Conservation (phyloP, 2,329 filamentous ascomycete genomes). For the Aaosphaeria arxii region DNA sequence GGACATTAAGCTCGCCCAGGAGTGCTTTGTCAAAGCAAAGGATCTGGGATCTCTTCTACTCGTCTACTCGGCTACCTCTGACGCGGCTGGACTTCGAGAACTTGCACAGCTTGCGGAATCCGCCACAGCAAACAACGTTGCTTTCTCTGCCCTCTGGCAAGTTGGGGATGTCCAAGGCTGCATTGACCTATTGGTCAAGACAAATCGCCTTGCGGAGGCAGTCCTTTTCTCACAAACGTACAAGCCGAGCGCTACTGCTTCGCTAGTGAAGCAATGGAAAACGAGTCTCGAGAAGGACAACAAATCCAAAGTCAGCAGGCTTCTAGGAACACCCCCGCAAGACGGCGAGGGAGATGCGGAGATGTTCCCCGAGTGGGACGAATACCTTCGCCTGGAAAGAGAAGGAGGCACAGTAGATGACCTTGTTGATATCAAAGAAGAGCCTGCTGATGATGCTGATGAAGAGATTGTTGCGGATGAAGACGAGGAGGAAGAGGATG, state of each 20-base stretch:
- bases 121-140: constrained; percentile 83
- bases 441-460: constrained; percentile 27
- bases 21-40: constrained; percentile 89
- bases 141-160: constrained; percentile 88
- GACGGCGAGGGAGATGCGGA: constrained; percentile 67
- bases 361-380: constrained; percentile 94
- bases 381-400: constrained; percentile 78
- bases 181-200: constrained; percentile 74
- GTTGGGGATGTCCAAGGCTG: constrained; percentile 79
- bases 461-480: constrained; percentile 28
- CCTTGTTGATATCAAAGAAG: constrained; percentile 15
- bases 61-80: constrained; percentile 80
- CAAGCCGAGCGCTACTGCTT: constrained; percentile 72
- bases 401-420: constrained; percentile 57
- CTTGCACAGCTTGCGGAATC: constrained; percentile 73
- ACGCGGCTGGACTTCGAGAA: constrained; percentile 68
- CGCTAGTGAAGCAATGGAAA: constrained; percentile 77
- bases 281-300: constrained; percentile 76
- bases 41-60: constrained; percentile 87
- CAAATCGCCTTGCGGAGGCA: constrained; percentile 77
- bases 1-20: constrained; percentile 83
- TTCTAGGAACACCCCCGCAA: constrained; percentile 72
- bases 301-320: constrained; percentile 79
- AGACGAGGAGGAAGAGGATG: constrained; percentile 22
- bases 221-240: constrained; percentile 94